phyloP scores from a whole-genome alignment of 495 filamentous ascomycete genomes.

The Physcia stellaris region DNA sequence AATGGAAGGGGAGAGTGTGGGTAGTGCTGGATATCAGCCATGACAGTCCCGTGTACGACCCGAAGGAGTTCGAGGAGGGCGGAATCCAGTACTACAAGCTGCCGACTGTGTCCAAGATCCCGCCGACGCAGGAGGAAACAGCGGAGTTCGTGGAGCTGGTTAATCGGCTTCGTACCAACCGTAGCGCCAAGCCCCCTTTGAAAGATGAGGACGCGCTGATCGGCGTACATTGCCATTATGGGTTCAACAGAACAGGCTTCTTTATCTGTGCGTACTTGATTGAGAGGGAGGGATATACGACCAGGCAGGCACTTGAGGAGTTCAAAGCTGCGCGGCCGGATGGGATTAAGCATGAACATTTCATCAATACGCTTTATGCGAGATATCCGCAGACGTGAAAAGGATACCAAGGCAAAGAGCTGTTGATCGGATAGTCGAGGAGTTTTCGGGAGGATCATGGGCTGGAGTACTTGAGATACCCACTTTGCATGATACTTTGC shows the following conservation, averaged over 20 bases:
- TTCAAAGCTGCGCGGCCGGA: slow-evolving; percentile 63
- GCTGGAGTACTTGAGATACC: too few relatives aligned
- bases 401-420: too few relatives aligned
- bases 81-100: slow-evolving; percentile 78
- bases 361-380: slow-evolving; percentile 73
- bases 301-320: slow-evolving; percentile 67
- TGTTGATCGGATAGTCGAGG: too few relatives aligned
- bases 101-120: slow-evolving; percentile 84
- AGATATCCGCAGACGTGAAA: too few relatives aligned
- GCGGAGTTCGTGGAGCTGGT: slow-evolving; percentile 64
- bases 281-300: slow-evolving; percentile 56
- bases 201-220: slow-evolving; percentile 29
- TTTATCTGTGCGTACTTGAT: slow-evolving; percentile 86
- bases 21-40: slow-evolving; percentile 82
- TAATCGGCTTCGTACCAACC: slow-evolving; percentile 44
- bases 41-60: slow-evolving; percentile 73
- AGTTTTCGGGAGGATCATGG: too few relatives aligned
- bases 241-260: slow-evolving; percentile 84
- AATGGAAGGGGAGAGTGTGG: slow-evolving; percentile 52
- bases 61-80: slow-evolving; percentile 53
- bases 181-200: slow-evolving; percentile 28
- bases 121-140: slow-evolving; percentile 65
- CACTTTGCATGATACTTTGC: too few relatives aligned
- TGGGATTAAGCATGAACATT: slow-evolving; percentile 82
- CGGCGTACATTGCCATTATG: slow-evolving; percentile 91